These are phyloP conservation scores for Saccharomyces pastorianus DNA, from an alignment of 1,139 yeast species.

Conservation along the genomic window DNA sequence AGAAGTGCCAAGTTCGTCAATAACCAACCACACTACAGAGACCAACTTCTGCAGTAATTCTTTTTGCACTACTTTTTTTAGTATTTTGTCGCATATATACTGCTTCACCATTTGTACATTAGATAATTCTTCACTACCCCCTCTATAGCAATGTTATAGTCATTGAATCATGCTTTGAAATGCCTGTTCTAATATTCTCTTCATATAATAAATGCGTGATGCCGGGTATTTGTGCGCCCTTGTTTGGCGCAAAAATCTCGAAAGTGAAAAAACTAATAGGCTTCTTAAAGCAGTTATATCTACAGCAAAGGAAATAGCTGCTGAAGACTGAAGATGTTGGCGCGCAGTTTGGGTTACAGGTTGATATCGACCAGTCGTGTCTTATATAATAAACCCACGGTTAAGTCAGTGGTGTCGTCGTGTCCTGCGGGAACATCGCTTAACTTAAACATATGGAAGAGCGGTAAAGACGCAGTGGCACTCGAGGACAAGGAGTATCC, in stretches of 20 bases:
- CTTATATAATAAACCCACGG: constrained; percentile 3
- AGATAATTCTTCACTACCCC: not conserved
- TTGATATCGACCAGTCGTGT: not conserved
- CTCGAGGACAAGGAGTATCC: constrained; percentile 84
- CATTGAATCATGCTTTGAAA: not conserved
- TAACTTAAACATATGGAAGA: constrained; percentile 67
- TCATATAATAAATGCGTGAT: not conserved
- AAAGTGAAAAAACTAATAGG: not conserved
- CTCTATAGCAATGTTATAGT: not conserved
- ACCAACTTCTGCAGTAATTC: constrained; percentile 67
- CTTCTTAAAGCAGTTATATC: not conserved
- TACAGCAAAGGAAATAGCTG: not conserved
- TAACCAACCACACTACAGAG: constrained; percentile 86
- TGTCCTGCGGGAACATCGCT: constrained; percentile 72
- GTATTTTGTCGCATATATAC: not conserved
- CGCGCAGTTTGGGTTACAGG: not conserved
- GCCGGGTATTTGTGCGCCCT: not conserved
- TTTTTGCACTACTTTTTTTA: not conserved
- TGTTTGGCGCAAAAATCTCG: not conserved
- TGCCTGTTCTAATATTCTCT: not conserved
- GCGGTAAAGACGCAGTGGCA: constrained; percentile 86
- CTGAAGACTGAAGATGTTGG: not conserved
- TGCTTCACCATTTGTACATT: not conserved
- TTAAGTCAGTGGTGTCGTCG: constrained; percentile 29
- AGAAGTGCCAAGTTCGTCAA: constrained; percentile 75